These are phyloP conservation scores for Pseudonectria buxi DNA, from an alignment of 2,329 filamentous ascomycete species.

Conservation along the genomic window DNA sequence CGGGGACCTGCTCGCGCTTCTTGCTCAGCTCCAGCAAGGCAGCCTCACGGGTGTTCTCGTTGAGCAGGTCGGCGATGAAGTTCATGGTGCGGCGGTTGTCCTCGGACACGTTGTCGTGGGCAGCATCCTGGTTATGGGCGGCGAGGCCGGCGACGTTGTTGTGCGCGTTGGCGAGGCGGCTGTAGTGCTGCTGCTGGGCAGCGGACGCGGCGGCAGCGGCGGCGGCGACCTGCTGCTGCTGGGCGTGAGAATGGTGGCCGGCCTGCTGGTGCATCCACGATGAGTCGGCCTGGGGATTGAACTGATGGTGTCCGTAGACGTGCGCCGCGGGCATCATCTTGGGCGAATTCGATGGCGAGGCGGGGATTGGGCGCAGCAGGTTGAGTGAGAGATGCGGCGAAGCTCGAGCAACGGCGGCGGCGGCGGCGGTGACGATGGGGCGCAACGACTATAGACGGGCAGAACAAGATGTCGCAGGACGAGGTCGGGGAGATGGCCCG, in stretches of 20 bases:
- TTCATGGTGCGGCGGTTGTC: constrained; percentile 89
- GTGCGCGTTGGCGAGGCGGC: constrained; percentile 62
- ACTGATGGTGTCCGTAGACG: constrained; percentile 62
- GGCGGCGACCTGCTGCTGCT: constrained; percentile 41
- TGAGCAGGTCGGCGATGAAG: constrained; percentile 87
- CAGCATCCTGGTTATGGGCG: constrained; percentile 46
- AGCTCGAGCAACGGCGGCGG: no score
- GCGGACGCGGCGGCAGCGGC: constrained; percentile 40
- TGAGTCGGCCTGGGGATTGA: constrained; percentile 54
- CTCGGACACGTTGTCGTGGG: constrained; percentile 68
- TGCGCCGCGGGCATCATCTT: constrained; percentile 58
- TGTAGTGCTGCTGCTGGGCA: constrained; percentile 59
- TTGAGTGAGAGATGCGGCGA: not conserved
- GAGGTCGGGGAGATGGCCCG: no score
- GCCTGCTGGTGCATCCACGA: constrained; percentile 63
- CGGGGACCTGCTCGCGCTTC: constrained; percentile 95
- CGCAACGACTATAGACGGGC: no score
- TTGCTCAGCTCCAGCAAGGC: constrained; percentile 95
- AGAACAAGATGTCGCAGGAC: no score
- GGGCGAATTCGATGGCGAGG: constrained; percentile 16
- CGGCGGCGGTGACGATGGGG: no score
- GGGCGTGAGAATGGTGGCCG: constrained; percentile 52
- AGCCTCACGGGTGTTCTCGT: constrained; percentile 78
- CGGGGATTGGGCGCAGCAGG: constrained; percentile 2
- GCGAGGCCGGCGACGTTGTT: constrained; percentile 40